A percentile compares a stretch with the other conserved stretches of the same genome.
phyloP scores from a whole-genome alignment of 2,329 filamentous ascomycete species.

The Cladosporium sp. region DNA sequence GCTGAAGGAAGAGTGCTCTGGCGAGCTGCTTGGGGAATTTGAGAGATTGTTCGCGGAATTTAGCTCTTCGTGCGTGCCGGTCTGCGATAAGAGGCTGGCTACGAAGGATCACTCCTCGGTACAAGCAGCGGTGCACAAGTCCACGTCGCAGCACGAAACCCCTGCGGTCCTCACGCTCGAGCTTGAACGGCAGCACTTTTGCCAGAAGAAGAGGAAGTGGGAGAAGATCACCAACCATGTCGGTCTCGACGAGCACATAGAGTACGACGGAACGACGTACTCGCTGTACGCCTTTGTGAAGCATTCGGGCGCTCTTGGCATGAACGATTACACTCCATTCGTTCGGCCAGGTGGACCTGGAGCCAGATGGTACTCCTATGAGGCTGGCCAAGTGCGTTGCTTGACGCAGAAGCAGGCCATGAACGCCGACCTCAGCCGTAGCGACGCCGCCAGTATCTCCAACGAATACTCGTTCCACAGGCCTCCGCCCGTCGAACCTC shows the following conservation, averaged over 20 bases:
- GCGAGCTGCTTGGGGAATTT: constrained; percentile 14
- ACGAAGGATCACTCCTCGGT: constrained; percentile 31
- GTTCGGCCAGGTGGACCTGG: constrained; percentile 51
- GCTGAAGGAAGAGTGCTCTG: constrained; percentile 14
- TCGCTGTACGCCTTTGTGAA: constrained; percentile 55
- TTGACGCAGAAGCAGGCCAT: constrained; percentile 50
- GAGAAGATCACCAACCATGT: constrained; percentile 52
- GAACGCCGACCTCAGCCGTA: background rate
- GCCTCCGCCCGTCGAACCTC: background rate
- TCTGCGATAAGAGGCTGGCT: constrained; percentile 21
- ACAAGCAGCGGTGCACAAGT: constrained; percentile 36
- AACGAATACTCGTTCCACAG: constrained; percentile 1
- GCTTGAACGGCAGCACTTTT: constrained; percentile 52
- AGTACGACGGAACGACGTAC: constrained; percentile 44
- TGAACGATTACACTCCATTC: constrained; percentile 54
- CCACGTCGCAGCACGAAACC: constrained; percentile 24
- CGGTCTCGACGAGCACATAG: constrained; percentile 49
- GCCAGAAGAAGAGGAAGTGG: constrained; percentile 49
- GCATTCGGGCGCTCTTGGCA: constrained; percentile 53
- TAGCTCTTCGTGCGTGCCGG: constrained; percentile 16
- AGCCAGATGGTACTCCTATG: constrained; percentile 54
- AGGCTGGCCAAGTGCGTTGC: constrained; percentile 46
- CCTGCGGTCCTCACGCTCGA: constrained; percentile 39
- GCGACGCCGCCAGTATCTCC: background rate
- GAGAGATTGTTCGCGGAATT: constrained; percentile 22